Conservation (phyloP, 768 basidiomycete genomes). For the Daedaleopsis sinensis region DNA sequence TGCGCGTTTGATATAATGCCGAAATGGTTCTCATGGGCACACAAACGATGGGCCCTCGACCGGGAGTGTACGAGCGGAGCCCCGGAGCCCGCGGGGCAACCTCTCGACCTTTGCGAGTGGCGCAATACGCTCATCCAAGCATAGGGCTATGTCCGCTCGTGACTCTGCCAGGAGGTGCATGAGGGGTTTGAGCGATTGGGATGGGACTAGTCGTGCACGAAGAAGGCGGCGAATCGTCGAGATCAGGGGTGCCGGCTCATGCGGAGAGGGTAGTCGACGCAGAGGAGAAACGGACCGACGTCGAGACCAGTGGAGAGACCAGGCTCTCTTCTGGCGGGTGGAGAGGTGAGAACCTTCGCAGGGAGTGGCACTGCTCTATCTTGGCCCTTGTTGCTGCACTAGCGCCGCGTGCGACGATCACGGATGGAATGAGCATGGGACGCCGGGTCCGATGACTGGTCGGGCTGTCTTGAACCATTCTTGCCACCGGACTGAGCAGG, state of each 20-base stretch:
- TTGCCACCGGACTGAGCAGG: not conserved
- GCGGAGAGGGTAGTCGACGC: not conserved
- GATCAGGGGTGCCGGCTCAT: constrained; percentile 3
- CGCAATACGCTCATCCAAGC: not conserved
- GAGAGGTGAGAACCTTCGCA: not conserved
- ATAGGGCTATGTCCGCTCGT: not conserved
- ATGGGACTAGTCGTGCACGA: not conserved
- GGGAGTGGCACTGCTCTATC: constrained; percentile 12
- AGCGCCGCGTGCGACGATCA: not conserved
- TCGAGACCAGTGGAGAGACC: not conserved
- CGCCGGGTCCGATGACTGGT: not conserved
- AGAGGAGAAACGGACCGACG: constrained; percentile 4
- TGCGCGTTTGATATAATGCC: not conserved
- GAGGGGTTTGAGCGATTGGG: not conserved
- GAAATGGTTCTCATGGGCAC: not conserved
- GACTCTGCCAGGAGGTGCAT: not conserved
- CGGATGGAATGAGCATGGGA: not conserved
- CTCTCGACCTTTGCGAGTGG: not conserved
- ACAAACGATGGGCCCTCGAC: not conserved
- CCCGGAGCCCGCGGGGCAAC: not conserved
- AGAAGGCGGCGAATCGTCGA: not conserved
- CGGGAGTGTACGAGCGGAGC: not conserved
- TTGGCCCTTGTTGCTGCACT: not conserved
- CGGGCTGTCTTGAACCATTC: not conserved
- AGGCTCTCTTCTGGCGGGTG: constrained; percentile 11